A percentile compares a stretch with the other conserved stretches of the same genome.
These are phyloP conservation scores for Tilletia setariae DNA, from an alignment of 1,284 basidiomycete species.

Conservation along the genomic window DNA sequence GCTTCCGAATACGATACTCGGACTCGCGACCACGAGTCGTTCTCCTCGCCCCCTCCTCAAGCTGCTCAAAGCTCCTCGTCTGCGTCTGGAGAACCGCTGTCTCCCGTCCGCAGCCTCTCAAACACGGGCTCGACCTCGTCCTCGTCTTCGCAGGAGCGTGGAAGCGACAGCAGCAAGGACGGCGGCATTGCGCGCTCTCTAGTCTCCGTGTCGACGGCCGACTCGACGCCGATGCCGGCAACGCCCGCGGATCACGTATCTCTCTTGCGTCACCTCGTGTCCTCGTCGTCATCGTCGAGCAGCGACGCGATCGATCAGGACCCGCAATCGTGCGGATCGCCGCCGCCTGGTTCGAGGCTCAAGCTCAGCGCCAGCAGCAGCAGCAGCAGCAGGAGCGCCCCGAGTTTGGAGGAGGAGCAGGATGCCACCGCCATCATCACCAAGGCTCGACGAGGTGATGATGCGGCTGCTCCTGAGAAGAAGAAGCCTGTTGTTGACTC, in stretches of 20 bases:
- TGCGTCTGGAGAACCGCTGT: too few relatives aligned
- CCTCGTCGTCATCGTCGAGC: background rate
- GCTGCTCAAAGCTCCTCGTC: too few relatives aligned
- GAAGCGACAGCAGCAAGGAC: background rate
- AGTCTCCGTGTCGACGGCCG: background rate
- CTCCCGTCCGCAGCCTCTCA: background rate
- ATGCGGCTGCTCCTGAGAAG: too few relatives aligned
- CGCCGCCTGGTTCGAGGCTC: too few relatives aligned
- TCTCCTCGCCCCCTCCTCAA: too few relatives aligned
- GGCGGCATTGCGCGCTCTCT: background rate
- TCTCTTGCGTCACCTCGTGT: background rate
- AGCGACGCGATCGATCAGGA: background rate
- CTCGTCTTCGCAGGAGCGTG: background rate
- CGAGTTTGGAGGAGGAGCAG: background rate
- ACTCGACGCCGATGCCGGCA: slow-evolving; percentile 10
- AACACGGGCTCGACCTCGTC: background rate
- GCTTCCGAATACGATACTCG: too few relatives aligned
- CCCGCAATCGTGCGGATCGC: background rate
- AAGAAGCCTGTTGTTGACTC: too few relatives aligned
- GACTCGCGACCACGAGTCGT: too few relatives aligned
- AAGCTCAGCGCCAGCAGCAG: too few relatives aligned
- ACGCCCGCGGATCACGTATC: background rate
- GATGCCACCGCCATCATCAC: too few relatives aligned
- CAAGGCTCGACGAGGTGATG: too few relatives aligned
- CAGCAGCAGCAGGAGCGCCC: background rate